Base-by-base conservation (phyloP, 495 filamentous ascomycete genomes). In the Penicillium herquei region DNA sequence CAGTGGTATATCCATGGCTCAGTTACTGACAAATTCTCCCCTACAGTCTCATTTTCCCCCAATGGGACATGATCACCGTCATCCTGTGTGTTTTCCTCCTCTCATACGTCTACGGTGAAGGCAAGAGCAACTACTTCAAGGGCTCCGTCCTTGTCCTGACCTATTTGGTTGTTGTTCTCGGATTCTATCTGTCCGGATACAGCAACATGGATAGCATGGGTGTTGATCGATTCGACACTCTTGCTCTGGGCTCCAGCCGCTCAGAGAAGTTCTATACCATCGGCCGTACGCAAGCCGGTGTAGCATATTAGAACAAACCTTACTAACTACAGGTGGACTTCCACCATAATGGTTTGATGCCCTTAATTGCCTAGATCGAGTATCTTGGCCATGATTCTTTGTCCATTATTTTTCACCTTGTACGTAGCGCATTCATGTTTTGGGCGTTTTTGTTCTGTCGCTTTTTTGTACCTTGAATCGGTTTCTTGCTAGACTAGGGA, bases 21-120 rank as follows among this genome's bases (percentile, higher is more conserved):
- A 30, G 13, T 48, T 49, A 39, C 61, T 63, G 26, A 64, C 46
- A 30, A 30, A 10, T 8, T 45, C 40, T 6, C 30, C 3, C 1
- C 39, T n/a, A 34, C 70, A 92, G 83, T 43, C 82, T 99, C 6
- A 90, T 99, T 18, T 99, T 99, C 74, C 95, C 94, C 7, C 94
- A 98, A 68, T 99, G 94, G 94, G 94, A 99, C 66, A 92, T 99
- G 89, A 86, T 97, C 37, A 96, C 91, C 30, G 93, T 98, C 39
- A 97, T 97, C 51, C 81, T 99, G 46, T 98, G 95, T 67, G 93
- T 99, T 33, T 98, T 99, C 78, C 76, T 99, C 37, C 81, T 99
- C 39, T 95, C 90, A 51, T 96, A 98, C 72, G 93, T 99, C 79
- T 96, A 98, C 57, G 92, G 95, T 55, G 94, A 99, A 73, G 94